Evolutionary conservation across 192 early-diverging fungal species (phyloP).

Genomic region (Podila horticola): DNA sequence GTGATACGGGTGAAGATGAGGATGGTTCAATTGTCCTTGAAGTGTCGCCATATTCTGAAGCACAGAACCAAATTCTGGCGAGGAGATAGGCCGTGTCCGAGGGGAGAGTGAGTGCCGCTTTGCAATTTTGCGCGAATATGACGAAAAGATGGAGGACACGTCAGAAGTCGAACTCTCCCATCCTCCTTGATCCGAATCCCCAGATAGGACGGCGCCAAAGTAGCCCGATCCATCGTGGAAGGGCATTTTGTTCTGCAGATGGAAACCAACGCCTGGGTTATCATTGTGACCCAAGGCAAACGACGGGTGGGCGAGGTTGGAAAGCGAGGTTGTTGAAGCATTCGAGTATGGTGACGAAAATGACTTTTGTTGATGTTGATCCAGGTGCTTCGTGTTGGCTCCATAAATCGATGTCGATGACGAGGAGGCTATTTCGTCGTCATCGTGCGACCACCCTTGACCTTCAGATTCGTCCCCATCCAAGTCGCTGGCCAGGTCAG

Average conservation of each 20-base stretch:
- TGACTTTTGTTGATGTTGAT: background rate
- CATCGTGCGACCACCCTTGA: slow-evolving; percentile 34
- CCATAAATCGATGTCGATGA: background rate
- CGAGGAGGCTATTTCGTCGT: background rate
- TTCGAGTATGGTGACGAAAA: background rate
- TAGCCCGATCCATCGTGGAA: slow-evolving; percentile 45
- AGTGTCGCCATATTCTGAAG: slow-evolving; percentile 16
- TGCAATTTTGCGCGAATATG: background rate
- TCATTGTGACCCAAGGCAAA: slow-evolving; percentile 5
- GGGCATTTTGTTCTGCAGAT: slow-evolving; percentile 22
- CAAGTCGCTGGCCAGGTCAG: slow-evolving; percentile 22
- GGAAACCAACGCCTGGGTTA: background rate
- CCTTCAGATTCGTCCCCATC: slow-evolving; percentile 23
- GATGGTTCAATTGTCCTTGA: background rate
- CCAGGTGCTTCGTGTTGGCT: background rate
- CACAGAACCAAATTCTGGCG: slow-evolving; percentile 11
- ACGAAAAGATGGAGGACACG: background rate
- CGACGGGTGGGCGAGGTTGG: background rate
- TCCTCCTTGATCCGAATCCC: slow-evolving; percentile 18
- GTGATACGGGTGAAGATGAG: background rate
- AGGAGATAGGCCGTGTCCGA: background rate
- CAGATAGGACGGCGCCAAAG: background rate
- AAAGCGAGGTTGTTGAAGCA: background rate
- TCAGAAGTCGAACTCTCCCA: slow-evolving; percentile 24
- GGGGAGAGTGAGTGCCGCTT: background rate